These are phyloP conservation scores for Neurospora cerealis DNA, from an alignment of 495 filamentous ascomycete genomes.

Conservation along the genomic window DNA sequence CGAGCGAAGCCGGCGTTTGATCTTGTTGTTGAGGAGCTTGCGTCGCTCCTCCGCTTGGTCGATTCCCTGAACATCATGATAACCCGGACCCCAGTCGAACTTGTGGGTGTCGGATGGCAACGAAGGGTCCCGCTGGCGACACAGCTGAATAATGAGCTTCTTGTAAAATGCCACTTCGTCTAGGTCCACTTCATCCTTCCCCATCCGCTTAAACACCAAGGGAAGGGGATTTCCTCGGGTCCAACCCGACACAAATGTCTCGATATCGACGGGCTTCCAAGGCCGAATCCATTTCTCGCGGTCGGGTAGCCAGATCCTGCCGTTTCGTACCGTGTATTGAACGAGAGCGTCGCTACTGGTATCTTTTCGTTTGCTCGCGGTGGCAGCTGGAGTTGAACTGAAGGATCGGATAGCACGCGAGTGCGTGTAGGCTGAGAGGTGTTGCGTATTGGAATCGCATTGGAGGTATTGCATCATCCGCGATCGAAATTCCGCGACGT, in stretches of 20 bases:
- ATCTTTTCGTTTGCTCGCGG: background rate
- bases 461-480: background rate
- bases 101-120: background rate
- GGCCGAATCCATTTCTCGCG: background rate
- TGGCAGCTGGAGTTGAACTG: background rate
- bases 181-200: background rate
- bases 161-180: background rate
- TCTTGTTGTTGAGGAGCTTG: background rate
- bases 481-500: background rate
- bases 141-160: background rate
- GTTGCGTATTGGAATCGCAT: background rate
- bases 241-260: background rate
- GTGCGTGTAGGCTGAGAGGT: background rate
- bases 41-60: background rate
- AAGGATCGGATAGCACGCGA: background rate
- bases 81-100: background rate
- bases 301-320: background rate
- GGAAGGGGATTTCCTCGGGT: background rate
- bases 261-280: background rate
- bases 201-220: background rate
- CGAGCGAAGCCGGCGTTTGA: background rate
- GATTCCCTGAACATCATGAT: background rate
- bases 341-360: background rate
- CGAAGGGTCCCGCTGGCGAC: background rate
- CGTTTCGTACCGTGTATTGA: background rate